phyloP scores from a whole-genome alignment of 139 green algal genomes.

The Chlorella sp. region DNA sequence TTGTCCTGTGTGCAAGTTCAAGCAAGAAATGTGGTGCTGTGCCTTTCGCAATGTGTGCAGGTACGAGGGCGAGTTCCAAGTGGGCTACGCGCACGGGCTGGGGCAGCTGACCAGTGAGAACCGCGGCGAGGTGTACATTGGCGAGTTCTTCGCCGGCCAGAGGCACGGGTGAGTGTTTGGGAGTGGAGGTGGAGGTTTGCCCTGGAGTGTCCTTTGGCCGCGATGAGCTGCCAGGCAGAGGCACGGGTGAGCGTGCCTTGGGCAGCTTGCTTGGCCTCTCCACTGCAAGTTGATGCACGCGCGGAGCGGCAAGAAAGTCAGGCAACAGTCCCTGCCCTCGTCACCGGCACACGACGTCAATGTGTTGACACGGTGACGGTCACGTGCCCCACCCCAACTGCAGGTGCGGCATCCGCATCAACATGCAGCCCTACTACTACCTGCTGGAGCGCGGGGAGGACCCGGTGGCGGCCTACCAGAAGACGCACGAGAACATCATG shows the following conservation, averaged over 20 bases:
- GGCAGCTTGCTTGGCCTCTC: neutral
- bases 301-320: too few relatives aligned
- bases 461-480: slow-evolving; percentile 42
- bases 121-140: slow-evolving; percentile 62
- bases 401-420: slow-evolving; percentile 63
- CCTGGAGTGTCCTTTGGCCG: too few relatives aligned
- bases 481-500: slow-evolving; percentile 44
- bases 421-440: slow-evolving; percentile 67
- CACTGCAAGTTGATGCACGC: too few relatives aligned
- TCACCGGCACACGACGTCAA: too few relatives aligned
- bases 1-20: too few relatives aligned
- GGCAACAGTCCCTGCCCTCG: too few relatives aligned
- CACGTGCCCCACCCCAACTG: too few relatives aligned
- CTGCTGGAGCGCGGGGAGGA: slow-evolving; percentile 50
- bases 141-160: slow-evolving; percentile 74
- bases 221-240: too few relatives aligned
- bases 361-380: too few relatives aligned
- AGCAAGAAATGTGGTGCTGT: too few relatives aligned
- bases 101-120: slow-evolving; percentile 61
- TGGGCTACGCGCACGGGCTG: slow-evolving; percentile 78
- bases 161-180: slow-evolving; percentile 69
- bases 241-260: too few relatives aligned
- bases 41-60: too few relatives aligned
- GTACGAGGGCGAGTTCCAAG: slow-evolving; percentile 86
- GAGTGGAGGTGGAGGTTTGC: neutral